A percentile compares a stretch with the other conserved stretches of the same genome.
These are phyloP conservation scores for Letharia lupina DNA, from an alignment of 495 filamentous ascomycete species.

Conservation along the genomic window DNA sequence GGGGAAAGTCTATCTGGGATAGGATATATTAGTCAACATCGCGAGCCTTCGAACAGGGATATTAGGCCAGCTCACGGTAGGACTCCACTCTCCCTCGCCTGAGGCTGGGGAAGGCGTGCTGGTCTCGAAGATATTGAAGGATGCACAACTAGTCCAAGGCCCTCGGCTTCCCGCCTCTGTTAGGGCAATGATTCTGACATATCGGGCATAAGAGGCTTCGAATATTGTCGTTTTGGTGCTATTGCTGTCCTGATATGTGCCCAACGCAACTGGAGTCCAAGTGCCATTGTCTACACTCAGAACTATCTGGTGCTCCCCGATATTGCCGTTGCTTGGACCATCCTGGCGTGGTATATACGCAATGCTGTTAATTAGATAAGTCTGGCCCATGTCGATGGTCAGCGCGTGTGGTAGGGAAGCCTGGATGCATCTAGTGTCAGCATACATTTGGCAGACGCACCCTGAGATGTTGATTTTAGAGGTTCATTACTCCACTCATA, in stretches of 20 bases:
- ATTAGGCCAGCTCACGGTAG: constrained; percentile 26
- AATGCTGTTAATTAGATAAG: constrained; percentile 20
- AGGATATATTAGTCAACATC: neutral
- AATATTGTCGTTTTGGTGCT: constrained; percentile 37
- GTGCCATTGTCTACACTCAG: constrained; percentile 31
- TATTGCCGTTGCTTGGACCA: constrained; percentile 17
- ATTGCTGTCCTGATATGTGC: constrained; percentile 37
- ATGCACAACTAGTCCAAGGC: constrained; percentile 31
- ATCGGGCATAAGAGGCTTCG: constrained; percentile 32
- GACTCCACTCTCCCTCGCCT: constrained; percentile 34
- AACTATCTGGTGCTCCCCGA: constrained; percentile 20
- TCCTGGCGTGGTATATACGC: constrained; percentile 21
- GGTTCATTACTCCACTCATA: neutral
- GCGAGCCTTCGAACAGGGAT: neutral
- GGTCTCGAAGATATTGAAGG: constrained; percentile 28
- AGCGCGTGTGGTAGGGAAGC: constrained; percentile 18
- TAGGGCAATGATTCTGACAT: constrained; percentile 35
- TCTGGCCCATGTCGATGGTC: constrained; percentile 22
- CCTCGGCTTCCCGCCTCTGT: constrained; percentile 27
- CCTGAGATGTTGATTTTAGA: neutral
- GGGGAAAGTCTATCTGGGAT: constrained; percentile 39
- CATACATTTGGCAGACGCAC: neutral
- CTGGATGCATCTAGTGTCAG: neutral
- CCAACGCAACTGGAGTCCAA: constrained; percentile 33
- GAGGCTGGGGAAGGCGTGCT: constrained; percentile 12